These are phyloP conservation scores for Perkinsela sp. DNA, from an alignment of 208 protist genomes.

Conservation along the genomic window DNA sequence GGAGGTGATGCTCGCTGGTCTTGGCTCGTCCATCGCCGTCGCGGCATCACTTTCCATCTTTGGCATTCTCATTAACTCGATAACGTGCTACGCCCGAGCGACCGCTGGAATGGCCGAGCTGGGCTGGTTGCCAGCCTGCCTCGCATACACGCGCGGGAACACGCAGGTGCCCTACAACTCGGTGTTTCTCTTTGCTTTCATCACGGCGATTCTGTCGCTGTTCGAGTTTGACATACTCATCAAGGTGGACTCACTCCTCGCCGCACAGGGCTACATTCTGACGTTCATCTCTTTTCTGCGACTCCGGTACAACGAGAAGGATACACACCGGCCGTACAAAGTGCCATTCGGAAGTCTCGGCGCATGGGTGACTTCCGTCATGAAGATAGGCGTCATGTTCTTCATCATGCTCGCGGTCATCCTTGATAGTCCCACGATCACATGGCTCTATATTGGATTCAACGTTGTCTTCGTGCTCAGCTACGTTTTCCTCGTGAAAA, in stretches of 20 bases:
- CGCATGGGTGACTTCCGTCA: neutral
- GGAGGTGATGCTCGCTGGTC: slow-evolving; percentile 3
- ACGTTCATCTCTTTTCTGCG: neutral
- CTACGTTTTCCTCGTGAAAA: neutral
- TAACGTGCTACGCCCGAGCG: slow-evolving; percentile 1
- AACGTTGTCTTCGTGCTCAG: neutral
- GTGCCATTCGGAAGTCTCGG: neutral
- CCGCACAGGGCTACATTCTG: neutral
- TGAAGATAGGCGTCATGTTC: neutral
- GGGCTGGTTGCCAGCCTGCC: slow-evolving; percentile 3
- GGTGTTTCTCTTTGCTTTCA: neutral
- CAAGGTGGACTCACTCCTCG: neutral
- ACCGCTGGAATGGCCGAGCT: slow-evolving; percentile 6
- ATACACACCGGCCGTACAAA: neutral
- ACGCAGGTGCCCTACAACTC: neutral
- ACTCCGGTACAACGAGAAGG: neutral
- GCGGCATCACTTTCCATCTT: slow-evolving; percentile 4
- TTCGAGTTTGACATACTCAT: neutral
- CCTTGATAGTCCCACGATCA: neutral
- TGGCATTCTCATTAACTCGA: slow-evolving; percentile 5
- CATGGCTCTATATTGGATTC: neutral
- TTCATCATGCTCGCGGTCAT: neutral
- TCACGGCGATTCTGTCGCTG: neutral
- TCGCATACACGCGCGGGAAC: slow-evolving; percentile 1
- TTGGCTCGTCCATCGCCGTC: slow-evolving; percentile 3